These are phyloP conservation scores for Phytopythium mirpurense DNA, from an alignment of 352 stramenopile genomes.

Conservation along the genomic window DNA sequence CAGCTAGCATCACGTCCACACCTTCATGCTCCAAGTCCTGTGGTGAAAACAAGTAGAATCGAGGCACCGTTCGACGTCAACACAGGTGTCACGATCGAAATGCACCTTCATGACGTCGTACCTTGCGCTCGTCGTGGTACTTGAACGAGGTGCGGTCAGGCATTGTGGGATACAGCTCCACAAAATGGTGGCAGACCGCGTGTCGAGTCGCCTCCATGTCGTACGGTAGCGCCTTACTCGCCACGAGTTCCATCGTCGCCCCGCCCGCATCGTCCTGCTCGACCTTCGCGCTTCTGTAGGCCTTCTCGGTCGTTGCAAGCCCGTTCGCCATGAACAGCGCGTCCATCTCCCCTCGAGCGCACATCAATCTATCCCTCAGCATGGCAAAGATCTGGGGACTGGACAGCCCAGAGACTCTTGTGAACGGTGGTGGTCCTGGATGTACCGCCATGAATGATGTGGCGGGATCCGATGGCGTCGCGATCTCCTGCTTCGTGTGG, in stretches of 20 bases:
- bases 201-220: conserved; percentile 10
- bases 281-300: conserved; percentile 13
- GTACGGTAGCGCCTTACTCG: conserved; percentile 21
- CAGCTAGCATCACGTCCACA: neutral
- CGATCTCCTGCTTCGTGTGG: neutral
- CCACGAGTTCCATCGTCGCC: conserved; percentile 19
- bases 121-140: conserved; percentile 48
- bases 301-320: conserved; percentile 6
- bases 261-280: conserved; percentile 7
- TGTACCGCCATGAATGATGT: neutral
- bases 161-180: neutral
- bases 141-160: conserved; percentile 12
- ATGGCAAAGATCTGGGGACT: conserved; percentile 7
- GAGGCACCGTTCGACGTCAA: too few species aligned
- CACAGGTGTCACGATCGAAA: too few species aligned
- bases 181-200: conserved; percentile 20
- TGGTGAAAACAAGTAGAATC: neutral
- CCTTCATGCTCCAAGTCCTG: neutral
- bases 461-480: neutral
- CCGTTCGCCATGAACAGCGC: conserved; percentile 4
- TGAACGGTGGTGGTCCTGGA: neutral
- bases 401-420: neutral
- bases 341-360: conserved; percentile 4
- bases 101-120: conserved; percentile 28
- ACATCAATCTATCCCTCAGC: neutral